Conservation (phyloP, 2,329 filamentous ascomycete genomes). For the Beauveria bassiana region DNA sequence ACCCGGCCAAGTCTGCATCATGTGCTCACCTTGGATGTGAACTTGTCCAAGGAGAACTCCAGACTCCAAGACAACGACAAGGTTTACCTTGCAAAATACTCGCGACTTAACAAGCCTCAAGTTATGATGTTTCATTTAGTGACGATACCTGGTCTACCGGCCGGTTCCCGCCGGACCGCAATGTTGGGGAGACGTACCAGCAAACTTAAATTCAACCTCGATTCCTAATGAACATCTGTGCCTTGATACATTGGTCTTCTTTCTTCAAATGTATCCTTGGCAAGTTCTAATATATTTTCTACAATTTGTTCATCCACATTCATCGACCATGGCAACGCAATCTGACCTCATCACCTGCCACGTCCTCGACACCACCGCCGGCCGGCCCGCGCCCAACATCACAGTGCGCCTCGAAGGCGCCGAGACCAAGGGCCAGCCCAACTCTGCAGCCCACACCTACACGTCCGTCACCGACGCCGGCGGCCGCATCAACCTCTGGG, state of each 20-base stretch:
- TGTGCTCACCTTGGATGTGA: too few species aligned
- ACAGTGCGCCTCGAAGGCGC: constrained; percentile 55
- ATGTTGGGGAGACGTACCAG: not conserved
- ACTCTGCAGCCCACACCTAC: constrained; percentile 1
- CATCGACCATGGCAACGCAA: constrained; percentile 2
- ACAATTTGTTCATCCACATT: too few species aligned
- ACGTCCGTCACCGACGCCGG: constrained; percentile 57
- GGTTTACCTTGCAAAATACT: too few species aligned
- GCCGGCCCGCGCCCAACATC: constrained; percentile 59
- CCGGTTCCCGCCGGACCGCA: constrained; percentile 10
- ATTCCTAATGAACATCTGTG: not conserved
- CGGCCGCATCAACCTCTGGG: constrained; percentile 66
- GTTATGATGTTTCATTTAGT: too few species aligned
- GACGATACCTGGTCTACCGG: not conserved
- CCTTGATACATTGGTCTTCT: not conserved
- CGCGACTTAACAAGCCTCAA: too few species aligned
- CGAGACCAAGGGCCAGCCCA: constrained; percentile 17
- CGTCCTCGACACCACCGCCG: constrained; percentile 73
- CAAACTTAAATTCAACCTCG: not conserved
- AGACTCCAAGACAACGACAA: too few species aligned
- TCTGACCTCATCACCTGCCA: constrained; percentile 76
- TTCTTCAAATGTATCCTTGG: not conserved
- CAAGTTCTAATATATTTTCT: too few species aligned
- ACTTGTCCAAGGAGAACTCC: too few species aligned
- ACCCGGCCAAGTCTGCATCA: too few species aligned